A percentile compares a stretch with the other conserved stretches of the same genome.
phyloP scores from a whole-genome alignment of 2,329 filamentous ascomycete genomes.

The Nemania sp. region DNA sequence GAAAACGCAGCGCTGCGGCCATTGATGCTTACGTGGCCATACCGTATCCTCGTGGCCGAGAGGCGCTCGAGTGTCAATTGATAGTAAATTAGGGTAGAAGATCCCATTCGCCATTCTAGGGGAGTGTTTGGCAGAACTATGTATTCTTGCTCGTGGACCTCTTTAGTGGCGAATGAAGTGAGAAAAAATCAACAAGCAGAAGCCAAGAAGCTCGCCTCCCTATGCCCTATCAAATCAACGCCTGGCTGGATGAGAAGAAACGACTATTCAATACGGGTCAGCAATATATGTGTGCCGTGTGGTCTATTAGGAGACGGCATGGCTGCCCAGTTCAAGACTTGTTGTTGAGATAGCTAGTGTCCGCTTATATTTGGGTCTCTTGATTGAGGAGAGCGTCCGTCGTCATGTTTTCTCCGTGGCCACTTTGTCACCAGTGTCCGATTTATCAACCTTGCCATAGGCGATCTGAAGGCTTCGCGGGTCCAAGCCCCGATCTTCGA shows the following conservation, averaged over 20 bases:
- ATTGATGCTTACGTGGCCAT: conserved; percentile 1
- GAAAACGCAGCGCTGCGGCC: conserved; percentile 25
- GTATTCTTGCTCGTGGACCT: conserved; percentile 14
- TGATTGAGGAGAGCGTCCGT: neutral
- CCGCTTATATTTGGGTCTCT: neutral
- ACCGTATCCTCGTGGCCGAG: neutral
- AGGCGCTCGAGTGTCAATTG: conserved; percentile 1
- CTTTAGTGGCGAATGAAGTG: conserved; percentile 28
- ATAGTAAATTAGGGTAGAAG: conserved; percentile 21
- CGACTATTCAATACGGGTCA: conserved; percentile 45
- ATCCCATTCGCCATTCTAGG: conserved; percentile 15
- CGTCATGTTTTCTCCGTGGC: conserved; percentile 36
- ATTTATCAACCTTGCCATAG: conserved; percentile 65
- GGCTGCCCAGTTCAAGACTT: neutral
- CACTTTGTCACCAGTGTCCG: conserved; percentile 51
- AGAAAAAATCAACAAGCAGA: conserved; percentile 40
- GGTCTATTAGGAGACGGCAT: conserved; percentile 4
- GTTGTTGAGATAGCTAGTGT: neutral
- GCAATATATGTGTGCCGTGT: conserved; percentile 30
- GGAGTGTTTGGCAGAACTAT: conserved; percentile 4
- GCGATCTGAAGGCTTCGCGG: conserved; percentile 70
- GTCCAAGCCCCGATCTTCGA: conserved; percentile 83
- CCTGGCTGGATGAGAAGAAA: conserved; percentile 48
- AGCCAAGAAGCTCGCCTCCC: conserved; percentile 40
- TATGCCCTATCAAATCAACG: conserved; percentile 48